Evolutionary conservation across 305 asterid genomes (phyloP), one percentile per base, ranked within the genome.

Genomic region (Solanum hybrid): DNA sequence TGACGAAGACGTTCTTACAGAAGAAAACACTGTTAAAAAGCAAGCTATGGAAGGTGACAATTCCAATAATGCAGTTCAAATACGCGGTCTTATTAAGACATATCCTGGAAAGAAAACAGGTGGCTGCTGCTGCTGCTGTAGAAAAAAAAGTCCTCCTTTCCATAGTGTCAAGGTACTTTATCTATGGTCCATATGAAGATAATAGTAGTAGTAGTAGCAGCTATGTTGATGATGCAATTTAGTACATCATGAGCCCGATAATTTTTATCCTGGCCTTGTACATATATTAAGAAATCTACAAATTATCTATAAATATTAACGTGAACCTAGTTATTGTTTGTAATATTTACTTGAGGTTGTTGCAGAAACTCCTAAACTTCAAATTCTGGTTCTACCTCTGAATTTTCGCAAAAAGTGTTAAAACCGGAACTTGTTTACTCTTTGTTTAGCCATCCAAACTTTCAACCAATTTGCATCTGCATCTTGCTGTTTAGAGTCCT

Each of bases 101-200:
- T 96, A 94, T 92, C 96, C 98, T 13, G 98, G 98, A 88, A 34
- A 90, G 87, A 91, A 91, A 85, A 94, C 92, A 69, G 90, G 94
- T 57, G 92, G 96, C 88, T 95, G 98, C 89, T 95, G 98, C 94
- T 82, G 98, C 88, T 95, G 98, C 93, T 82, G 74, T 9, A 13
- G 5, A 40, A 94, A 91, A 93, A 92, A 92, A 61, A 92, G 93
- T 89, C 87, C 99, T 34, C 94, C 99, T 86, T 97, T 93, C 94
- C 99, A 97, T 92, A 98, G 98, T 79, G 95, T 97, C 90, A 96
- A 94, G 98, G 99, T 96, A 90, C 77, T 78, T 88, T 90, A 39
- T 82, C 40, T 71, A 76, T 40, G 46, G 40, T 31, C 82, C 69
- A 84, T 80, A n/a, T 83, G 67, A 39, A 83, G 74, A 73, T 46